Conservation (phyloP, 176 grass and related monocot genomes). For the Cocos nucifera region DNA sequence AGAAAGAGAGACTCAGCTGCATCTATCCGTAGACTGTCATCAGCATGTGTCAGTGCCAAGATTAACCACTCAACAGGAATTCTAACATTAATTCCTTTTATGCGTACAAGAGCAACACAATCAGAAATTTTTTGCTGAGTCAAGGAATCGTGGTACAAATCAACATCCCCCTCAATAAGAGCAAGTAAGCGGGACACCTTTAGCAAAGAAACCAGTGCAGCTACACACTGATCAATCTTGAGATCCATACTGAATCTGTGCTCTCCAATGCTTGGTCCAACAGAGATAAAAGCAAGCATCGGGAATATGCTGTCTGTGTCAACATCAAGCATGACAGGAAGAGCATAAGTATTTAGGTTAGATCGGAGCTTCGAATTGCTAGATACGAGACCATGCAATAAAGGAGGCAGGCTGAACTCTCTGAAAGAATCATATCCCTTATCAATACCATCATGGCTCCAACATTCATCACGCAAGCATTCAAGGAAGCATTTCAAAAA, state of each 20-base stretch:
- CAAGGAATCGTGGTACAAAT: conserved; percentile 39
- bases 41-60: conserved; percentile 84
- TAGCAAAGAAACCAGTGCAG: conserved; percentile 72
- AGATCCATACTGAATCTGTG: conserved; percentile 33
- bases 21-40: conserved; percentile 80
- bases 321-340: conserved; percentile 56
- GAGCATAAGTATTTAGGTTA: conserved; percentile 89
- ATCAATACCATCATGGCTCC: conserved; percentile 70
- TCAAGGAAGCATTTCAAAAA: conserved; percentile 92
- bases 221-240: conserved; percentile 80
- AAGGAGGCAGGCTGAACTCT: conserved; percentile 61
- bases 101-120: conserved; percentile 43
- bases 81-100: conserved; percentile 73
- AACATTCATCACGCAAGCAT: conserved; percentile 79
- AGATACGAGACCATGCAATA: conserved; percentile 66
- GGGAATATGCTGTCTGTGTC: conserved; percentile 87
- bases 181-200: conserved; percentile 83
- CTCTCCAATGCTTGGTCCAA: conserved; percentile 50
- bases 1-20: conserved; percentile 90
- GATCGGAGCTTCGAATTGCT: conserved; percentile 84
- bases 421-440: conserved; percentile 72
- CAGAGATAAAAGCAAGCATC: conserved; percentile 85
- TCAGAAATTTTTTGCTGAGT: conserved; percentile 22
- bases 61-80: conserved; percentile 78
- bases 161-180: conserved; percentile 86